These are phyloP conservation scores for Dioscorea cayenensis DNA, from an alignment of 116 monocot species.

Conservation along the genomic window DNA sequence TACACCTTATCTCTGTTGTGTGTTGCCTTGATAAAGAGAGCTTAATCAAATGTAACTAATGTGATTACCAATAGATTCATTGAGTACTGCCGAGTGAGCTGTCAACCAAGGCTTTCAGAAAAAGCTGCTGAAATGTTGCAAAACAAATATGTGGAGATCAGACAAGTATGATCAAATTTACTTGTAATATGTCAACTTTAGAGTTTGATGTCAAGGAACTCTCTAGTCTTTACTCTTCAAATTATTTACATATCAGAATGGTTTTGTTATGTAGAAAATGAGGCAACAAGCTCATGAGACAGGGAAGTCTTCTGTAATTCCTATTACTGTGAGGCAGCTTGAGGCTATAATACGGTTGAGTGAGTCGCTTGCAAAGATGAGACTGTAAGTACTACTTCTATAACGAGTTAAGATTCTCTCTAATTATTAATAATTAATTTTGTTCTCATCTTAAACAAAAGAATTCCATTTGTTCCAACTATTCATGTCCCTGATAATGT, in stretches of 20 bases:
- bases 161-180: constrained; percentile 57
- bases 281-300: constrained; percentile 90
- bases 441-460: background rate
- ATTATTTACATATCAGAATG: background rate
- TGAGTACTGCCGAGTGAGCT: constrained; percentile 69
- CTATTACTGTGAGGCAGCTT: constrained; percentile 98
- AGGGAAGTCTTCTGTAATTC: constrained; percentile 76
- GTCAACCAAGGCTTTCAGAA: constrained; percentile 80
- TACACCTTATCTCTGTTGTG: background rate
- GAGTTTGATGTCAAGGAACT: background rate
- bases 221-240: background rate
- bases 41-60: background rate
- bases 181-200: background rate
- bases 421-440: background rate
- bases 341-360: constrained; percentile 96
- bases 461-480: no score
- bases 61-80: constrained; percentile 41
- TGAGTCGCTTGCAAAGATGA: constrained; percentile 94
- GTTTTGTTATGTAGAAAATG: constrained; percentile 58
- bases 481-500: background rate
- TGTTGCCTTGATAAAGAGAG: background rate
- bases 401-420: background rate
- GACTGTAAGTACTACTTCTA: constrained; percentile 54
- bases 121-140: constrained; percentile 89
- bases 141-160: constrained; percentile 92